Percentiles rank a stretch among this genome's conserved stretches.
These are phyloP conservation scores for Aspergillus versicolor DNA, from an alignment of 2,329 filamentous ascomycete genomes.

Conservation along the genomic window DNA sequence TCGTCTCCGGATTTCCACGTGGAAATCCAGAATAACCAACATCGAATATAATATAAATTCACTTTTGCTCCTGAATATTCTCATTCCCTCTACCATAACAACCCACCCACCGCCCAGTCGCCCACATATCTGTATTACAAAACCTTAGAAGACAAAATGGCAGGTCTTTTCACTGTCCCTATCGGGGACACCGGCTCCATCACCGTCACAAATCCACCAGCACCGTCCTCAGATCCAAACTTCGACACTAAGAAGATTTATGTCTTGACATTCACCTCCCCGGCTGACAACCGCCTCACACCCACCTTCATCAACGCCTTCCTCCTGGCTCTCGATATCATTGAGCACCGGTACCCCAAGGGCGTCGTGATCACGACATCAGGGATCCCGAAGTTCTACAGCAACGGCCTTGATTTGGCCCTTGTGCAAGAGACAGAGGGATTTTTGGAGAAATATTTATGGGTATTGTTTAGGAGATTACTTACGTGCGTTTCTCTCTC, in stretches of 20 bases:
- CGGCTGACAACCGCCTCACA: slow-evolving; percentile 74
- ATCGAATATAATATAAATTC: background rate
- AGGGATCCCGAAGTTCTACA: slow-evolving; percentile 75
- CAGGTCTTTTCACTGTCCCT: slow-evolving; percentile 60
- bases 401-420: slow-evolving; percentile 76
- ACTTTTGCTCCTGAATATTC: too few species aligned
- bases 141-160: background rate
- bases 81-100: background rate
- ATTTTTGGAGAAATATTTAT: slow-evolving; percentile 64
- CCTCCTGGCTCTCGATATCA: slow-evolving; percentile 69
- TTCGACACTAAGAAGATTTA: slow-evolving; percentile 54
- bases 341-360: slow-evolving; percentile 66
- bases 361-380: slow-evolving; percentile 78
- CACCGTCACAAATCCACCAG: slow-evolving; percentile 59
- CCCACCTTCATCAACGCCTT: slow-evolving; percentile 67
- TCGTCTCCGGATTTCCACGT: background rate
- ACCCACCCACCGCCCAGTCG: background rate
- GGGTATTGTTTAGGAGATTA: slow-evolving; percentile 64
- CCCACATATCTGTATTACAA: too few species aligned
- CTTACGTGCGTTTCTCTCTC: slow-evolving; percentile 49
- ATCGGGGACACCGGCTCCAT: slow-evolving; percentile 55
- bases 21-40: background rate
- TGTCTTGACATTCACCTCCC: slow-evolving; percentile 68
- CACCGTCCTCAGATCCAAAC: slow-evolving; percentile 17
- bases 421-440: slow-evolving; percentile 60